Evolutionary conservation across 2,329 filamentous ascomycete genomes (phyloP).

Genomic region (Cercospora sp.): DNA sequence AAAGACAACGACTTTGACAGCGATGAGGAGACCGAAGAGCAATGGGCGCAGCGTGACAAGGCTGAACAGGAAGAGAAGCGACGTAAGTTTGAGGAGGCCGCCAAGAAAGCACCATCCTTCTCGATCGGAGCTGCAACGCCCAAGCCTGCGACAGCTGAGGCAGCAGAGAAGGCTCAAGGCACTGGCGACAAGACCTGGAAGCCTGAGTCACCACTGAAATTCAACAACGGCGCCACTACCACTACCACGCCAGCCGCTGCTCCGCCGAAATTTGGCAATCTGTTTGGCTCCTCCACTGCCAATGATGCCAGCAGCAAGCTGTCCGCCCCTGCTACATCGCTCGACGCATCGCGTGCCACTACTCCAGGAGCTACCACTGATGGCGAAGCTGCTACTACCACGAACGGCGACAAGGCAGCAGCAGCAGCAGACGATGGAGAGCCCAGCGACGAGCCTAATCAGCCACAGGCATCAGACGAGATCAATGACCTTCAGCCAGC

Average conservation of each 20-base stretch:
- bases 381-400: constrained; percentile 36
- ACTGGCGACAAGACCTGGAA: constrained; percentile 51
- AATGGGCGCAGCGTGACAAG: constrained; percentile 50
- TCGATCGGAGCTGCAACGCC: constrained; percentile 16
- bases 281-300: constrained; percentile 3
- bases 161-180: constrained; percentile 28
- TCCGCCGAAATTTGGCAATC: constrained; percentile 22
- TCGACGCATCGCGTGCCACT: constrained; percentile 47
- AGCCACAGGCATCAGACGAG: constrained; percentile 60
- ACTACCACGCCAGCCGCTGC: constrained; percentile 31
- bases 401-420: constrained; percentile 30
- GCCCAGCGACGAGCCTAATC: constrained; percentile 30
- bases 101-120: constrained; percentile 37
- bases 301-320: constrained; percentile 16
- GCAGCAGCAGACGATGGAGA: constrained; percentile 35
- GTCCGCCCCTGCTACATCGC: constrained; percentile 29
- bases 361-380: constrained; percentile 51
- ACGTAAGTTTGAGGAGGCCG: constrained; percentile 42
- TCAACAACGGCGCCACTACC: constrained; percentile 38
- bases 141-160: constrained; percentile 21
- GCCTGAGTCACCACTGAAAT: constrained; percentile 50
- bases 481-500: constrained; percentile 68
- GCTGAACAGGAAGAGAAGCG: constrained; percentile 50
- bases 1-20: constrained; percentile 55
- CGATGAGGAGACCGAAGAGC: constrained; percentile 52